phyloP scores from a whole-genome alignment of 164 flowering plant genomes.

The Buxus sempervirens region DNA sequence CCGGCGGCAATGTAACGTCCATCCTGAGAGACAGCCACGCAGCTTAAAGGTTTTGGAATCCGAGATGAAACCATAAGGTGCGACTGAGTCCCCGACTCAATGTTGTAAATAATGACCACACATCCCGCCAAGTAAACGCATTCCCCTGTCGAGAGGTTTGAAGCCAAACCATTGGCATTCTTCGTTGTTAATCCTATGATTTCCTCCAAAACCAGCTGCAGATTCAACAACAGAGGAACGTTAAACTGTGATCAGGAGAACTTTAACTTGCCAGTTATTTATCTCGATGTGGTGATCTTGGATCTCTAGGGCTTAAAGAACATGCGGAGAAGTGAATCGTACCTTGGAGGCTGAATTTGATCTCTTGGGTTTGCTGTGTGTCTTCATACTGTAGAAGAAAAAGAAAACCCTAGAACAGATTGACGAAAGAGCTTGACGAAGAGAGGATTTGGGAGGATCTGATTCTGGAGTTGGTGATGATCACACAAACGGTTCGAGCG shows the following conservation, averaged over 20 bases:
- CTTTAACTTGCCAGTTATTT: not conserved
- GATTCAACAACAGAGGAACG: not conserved
- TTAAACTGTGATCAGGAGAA: not conserved
- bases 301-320: not conserved
- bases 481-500: constrained; percentile 10
- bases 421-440: not conserved
- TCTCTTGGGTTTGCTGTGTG: constrained; percentile 27
- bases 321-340: not conserved
- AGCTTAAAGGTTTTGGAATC: constrained; percentile 55
- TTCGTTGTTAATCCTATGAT: constrained; percentile 57
- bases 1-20: constrained; percentile 61
- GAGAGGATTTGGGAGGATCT: not conserved
- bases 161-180: constrained; percentile 60
- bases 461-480: not conserved
- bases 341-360: constrained; percentile 33
- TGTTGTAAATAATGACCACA: constrained; percentile 58
- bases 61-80: constrained; percentile 56
- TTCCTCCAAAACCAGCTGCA: constrained; percentile 58
- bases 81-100: constrained; percentile 43
- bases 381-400: too few relatives aligned
- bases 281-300: not conserved
- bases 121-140: constrained; percentile 71
- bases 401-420: not conserved
- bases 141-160: constrained; percentile 27
- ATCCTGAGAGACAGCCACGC: constrained; percentile 52